Evolutionary conservation across 768 basidiomycete genomes (phyloP).

Genomic region (Amanita phalloides): DNA sequence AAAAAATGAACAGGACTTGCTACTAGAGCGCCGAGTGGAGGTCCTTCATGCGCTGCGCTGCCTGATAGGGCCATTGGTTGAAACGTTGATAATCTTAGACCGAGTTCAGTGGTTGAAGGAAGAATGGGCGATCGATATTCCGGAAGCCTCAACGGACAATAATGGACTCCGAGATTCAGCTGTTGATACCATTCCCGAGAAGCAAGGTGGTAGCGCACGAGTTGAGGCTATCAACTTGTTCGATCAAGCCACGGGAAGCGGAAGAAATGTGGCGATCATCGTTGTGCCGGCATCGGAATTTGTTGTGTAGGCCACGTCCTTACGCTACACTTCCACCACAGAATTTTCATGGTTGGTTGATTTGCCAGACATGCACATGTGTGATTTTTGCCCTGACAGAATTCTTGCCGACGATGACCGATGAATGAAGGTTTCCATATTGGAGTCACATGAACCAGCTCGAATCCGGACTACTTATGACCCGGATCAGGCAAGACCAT

Average conservation of each 20-base stretch:
- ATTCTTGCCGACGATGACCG: not conserved
- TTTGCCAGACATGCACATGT: not conserved
- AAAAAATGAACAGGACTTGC: constrained; percentile 5
- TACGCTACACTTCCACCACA: not conserved
- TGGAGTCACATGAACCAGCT: not conserved
- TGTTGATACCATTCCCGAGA: not conserved
- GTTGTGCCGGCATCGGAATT: constrained; percentile 23
- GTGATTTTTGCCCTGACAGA: not conserved
- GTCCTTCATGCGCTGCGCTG: constrained; percentile 60
- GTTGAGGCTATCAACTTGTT: constrained; percentile 56
- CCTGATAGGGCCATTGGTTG: constrained; percentile 56
- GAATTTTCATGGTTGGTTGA: not conserved
- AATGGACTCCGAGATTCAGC: not conserved
- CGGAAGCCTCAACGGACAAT: not conserved
- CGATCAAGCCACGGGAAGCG: constrained; percentile 63
- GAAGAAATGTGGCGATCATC: constrained; percentile 58
- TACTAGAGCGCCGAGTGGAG: constrained; percentile 32
- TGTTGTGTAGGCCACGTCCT: not conserved
- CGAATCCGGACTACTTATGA: not conserved
- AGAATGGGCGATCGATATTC: constrained; percentile 14
- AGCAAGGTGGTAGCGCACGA: constrained; percentile 4
- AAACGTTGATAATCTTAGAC: constrained; percentile 55
- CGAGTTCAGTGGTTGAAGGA: constrained; percentile 47
- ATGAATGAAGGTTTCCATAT: constrained; percentile 2
- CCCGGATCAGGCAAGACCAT: not conserved